Evolutionary conservation across 768 basidiomycete genomes (phyloP), one percentile per base, ranked within the genome.

Genomic region (Naematelia encephala): DNA sequence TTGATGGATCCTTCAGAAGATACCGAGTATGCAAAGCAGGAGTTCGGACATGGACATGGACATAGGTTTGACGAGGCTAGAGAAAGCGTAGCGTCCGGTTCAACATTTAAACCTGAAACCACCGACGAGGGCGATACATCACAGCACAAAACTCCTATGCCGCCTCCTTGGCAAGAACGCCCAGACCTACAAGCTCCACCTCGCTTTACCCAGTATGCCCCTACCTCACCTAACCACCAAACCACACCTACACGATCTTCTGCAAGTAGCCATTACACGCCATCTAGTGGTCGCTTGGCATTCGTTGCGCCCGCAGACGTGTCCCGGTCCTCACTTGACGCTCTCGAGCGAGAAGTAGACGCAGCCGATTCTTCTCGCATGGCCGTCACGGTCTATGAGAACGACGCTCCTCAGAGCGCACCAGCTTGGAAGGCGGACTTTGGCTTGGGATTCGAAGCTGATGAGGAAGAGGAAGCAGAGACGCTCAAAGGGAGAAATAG

Each of bases 351-450:
- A n/a, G 59, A 60, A 34, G 52, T 60, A 13, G 29, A 52, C 5
- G 34, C 12, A 3, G 25, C 51, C 5, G 51, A 52, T 10, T 21
- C 4, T 16, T 23, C 25, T 16, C 25, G 29, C 11, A 52, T 52
- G 51, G 19, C 23, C 14, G 29, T 52, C n/a, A 19, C 25, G 19
- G 51, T 52, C 2, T n/a, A 5, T 13, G 47, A 29, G 2, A 29
- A 52, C 34, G 29, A 34, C 11, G 34, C 29, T 10, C 51, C 51
- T 5, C 27, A 30, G 29, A 52, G 51, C 19, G 70, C 70, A 1
- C 70, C 70, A 1, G 54, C 70, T 1, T 56, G 51, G 46, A 57
- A 67, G 45, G 55, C 34, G 10, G 67, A 67, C 5, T 72, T 72
- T 53, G 64, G 57, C 12, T 29, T 51, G 13, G 50, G 42, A 28